These are phyloP conservation scores for Quercus berberidifolia DNA, from an alignment of 306 rosid genomes.

Conservation along the genomic window DNA sequence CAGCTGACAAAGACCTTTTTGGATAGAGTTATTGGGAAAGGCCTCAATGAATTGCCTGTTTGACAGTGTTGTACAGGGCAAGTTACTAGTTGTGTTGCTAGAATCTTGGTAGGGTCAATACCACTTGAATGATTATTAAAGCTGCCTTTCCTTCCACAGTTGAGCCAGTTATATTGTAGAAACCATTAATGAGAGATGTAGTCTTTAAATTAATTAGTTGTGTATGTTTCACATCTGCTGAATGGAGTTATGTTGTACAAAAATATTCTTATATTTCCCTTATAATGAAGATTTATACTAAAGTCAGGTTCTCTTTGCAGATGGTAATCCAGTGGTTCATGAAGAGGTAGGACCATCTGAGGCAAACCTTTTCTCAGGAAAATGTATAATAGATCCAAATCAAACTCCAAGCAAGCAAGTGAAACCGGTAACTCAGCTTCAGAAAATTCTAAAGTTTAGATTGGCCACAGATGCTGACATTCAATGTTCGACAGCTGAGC, in stretches of 20 bases:
- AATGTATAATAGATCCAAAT: slow-evolving; percentile 58
- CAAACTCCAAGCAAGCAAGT: slow-evolving; percentile 56
- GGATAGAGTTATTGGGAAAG: not conserved
- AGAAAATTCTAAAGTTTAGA: slow-evolving; percentile 62
- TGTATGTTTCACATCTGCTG: not conserved
- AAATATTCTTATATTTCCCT: not conserved
- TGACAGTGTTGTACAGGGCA: not conserved
- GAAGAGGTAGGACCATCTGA: slow-evolving; percentile 77
- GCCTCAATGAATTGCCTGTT: not conserved
- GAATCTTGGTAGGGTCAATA: not conserved
- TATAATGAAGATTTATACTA: not conserved
- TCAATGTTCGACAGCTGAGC: slow-evolving; percentile 23
- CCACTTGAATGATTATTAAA: not conserved
- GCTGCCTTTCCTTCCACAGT: slow-evolving; percentile 3
- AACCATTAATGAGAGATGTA: not conserved
- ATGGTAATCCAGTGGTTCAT: slow-evolving; percentile 42
- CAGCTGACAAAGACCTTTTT: too few relatives aligned
- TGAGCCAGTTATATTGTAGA: not conserved
- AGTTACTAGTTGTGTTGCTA: not conserved
- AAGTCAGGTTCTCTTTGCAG: slow-evolving; percentile 34
- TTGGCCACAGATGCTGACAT: slow-evolving; percentile 45
- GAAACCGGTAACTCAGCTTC: slow-evolving; percentile 52
- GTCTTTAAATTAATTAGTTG: not conserved
- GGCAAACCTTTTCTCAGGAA: slow-evolving; percentile 43
- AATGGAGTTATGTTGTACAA: not conserved